Percentiles rank a stretch among this genome's conserved stretches.
These are phyloP conservation scores for Acorus gramineus DNA, from an alignment of 106 monocot genomes.

Conservation along the genomic window DNA sequence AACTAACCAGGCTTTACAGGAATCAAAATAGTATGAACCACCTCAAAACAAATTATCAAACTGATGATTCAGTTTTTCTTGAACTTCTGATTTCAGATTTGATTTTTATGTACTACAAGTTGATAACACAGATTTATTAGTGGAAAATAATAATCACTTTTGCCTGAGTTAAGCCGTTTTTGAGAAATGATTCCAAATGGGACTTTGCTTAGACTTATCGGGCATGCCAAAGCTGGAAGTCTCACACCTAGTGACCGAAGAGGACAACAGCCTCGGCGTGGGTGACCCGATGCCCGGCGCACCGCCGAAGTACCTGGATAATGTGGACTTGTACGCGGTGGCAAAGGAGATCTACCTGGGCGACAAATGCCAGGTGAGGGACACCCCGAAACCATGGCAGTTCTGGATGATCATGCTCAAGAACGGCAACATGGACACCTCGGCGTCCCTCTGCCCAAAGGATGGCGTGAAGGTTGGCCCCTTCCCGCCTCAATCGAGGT, in stretches of 20 bases:
- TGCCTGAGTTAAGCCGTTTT: too few species aligned
- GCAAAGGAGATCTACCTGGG: constrained; percentile 72
- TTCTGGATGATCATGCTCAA: constrained; percentile 98
- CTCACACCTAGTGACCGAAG: constrained; percentile 38
- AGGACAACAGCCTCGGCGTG: constrained; percentile 36
- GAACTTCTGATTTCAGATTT: too few species aligned
- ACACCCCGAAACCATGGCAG: constrained; percentile 50
- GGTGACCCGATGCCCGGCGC: constrained; percentile 22
- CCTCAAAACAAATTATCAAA: too few species aligned
- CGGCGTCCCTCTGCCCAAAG: constrained; percentile 46
- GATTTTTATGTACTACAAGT: too few species aligned
- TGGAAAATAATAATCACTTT: too few species aligned
- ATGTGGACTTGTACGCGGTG: constrained; percentile 57
- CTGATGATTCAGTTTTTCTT: too few species aligned
- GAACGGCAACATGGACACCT: constrained; percentile 81
- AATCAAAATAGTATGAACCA: too few species aligned
- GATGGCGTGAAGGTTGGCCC: constrained; percentile 51
- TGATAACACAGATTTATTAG: too few species aligned
- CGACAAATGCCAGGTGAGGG: constrained; percentile 41
- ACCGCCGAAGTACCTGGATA: background rate
- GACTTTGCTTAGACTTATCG: too few species aligned
- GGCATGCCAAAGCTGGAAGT: constrained; percentile 5
- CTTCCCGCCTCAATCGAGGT: constrained; percentile 43
- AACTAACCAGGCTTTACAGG: too few species aligned
- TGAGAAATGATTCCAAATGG: too few species aligned